These are phyloP conservation scores for Cladophialophora immunda DNA, from an alignment of 2,329 filamentous ascomycete species.

Conservation along the genomic window DNA sequence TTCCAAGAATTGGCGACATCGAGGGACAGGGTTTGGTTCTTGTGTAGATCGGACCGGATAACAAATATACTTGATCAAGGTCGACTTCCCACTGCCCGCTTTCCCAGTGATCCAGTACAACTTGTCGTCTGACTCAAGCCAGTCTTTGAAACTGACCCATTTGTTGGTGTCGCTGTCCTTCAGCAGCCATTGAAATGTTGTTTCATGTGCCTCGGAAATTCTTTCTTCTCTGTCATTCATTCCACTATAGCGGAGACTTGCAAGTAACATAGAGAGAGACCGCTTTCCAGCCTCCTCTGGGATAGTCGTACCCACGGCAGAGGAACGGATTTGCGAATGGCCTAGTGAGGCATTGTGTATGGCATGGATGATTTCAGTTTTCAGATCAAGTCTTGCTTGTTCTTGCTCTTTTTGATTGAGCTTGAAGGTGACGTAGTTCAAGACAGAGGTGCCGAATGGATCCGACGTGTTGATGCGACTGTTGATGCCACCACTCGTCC, in stretches of 20 bases:
- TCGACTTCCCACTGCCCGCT: constrained; percentile 38
- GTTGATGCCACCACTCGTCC: not conserved
- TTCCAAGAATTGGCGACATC: constrained; percentile 15
- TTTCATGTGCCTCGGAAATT: constrained; percentile 19
- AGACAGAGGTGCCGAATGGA: constrained; percentile 2
- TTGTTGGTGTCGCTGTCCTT: constrained; percentile 14
- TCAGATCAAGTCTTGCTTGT: not conserved
- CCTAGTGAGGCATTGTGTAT: not conserved
- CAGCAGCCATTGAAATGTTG: constrained; percentile 29
- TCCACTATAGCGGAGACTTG: not conserved
- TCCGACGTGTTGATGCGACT: not conserved
- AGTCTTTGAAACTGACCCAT: constrained; percentile 10
- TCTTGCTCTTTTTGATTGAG: not conserved
- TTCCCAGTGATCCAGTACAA: constrained; percentile 39
- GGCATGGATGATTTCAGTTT: constrained; percentile 1
- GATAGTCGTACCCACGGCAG: not conserved
- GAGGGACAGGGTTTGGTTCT: not conserved
- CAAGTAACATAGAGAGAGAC: not conserved
- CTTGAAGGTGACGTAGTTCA: constrained; percentile 4
- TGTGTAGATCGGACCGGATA: not conserved
- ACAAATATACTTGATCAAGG: constrained; percentile 35
- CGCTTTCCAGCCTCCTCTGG: not conserved
- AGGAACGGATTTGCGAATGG: not conserved
- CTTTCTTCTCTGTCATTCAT: constrained; percentile 3
- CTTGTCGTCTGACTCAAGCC: constrained; percentile 26